These are phyloP conservation scores for Diaporthe ilicicola DNA, from an alignment of 2,329 filamentous ascomycete genomes.

Conservation along the genomic window DNA sequence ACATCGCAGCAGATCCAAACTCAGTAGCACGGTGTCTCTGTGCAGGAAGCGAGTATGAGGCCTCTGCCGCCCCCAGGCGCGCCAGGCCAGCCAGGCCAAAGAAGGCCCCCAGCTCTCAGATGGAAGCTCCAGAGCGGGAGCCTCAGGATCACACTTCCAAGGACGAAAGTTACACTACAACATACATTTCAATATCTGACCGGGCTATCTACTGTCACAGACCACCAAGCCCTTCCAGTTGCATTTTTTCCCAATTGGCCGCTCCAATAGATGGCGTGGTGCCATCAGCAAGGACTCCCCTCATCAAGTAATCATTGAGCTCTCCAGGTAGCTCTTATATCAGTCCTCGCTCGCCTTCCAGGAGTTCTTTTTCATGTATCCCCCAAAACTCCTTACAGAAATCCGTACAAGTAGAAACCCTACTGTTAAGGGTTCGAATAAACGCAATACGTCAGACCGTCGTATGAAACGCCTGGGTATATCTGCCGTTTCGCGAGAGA, in stretches of 20 bases:
- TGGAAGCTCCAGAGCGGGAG: not conserved
- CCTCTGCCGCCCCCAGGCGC: not conserved
- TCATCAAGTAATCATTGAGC: not conserved
- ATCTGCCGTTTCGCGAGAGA: not conserved
- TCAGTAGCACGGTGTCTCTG: too few species aligned
- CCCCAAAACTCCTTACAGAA: slow-evolving; percentile 13
- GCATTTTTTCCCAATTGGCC: not conserved
- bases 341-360: not conserved
- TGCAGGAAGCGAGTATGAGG: not conserved
- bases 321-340: not conserved
- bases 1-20: too few species aligned
- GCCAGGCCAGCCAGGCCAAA: not conserved
- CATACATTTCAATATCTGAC: slow-evolving; percentile 7
- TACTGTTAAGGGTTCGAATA: not conserved
- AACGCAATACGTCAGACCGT: slow-evolving; percentile 3
- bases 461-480: slow-evolving; percentile 14
- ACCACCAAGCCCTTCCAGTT: not conserved
- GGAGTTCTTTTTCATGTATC: not conserved
- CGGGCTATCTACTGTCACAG: not conserved
- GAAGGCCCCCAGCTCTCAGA: not conserved
- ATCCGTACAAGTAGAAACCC: not conserved
- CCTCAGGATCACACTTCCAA: not conserved
- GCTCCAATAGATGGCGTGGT: not conserved
- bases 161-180: not conserved
- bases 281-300: not conserved